Evolutionary conservation across 352 stramenopile genomes (phyloP).

Genomic region (Globisporangium splendens): DNA sequence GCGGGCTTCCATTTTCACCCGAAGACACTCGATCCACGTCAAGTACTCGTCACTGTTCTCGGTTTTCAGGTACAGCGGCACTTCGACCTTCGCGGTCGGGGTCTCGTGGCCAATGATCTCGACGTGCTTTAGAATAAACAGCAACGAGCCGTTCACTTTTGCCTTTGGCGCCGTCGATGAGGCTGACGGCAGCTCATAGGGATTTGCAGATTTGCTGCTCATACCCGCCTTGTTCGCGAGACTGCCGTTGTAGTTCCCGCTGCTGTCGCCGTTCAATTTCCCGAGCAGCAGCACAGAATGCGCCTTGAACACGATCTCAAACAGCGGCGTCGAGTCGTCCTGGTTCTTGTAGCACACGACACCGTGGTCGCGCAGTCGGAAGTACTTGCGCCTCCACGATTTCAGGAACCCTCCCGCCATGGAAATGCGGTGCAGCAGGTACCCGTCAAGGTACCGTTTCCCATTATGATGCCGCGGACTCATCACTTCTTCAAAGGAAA

Average conservation of each 20-base stretch:
- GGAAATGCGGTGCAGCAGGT: constrained; percentile 50
- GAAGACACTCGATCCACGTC: constrained; percentile 50
- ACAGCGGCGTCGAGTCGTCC: constrained; percentile 43
- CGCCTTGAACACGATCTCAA: constrained; percentile 56
- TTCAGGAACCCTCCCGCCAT: constrained; percentile 64
- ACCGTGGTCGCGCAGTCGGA: constrained; percentile 60
- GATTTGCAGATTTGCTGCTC: neutral
- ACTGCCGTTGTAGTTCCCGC: too few relatives aligned
- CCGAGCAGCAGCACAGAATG: constrained; percentile 37
- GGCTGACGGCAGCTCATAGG: neutral
- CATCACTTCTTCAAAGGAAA: constrained; percentile 45
- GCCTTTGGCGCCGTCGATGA: constrained; percentile 6
- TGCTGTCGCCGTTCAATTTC: constrained; percentile 11
- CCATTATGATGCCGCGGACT: constrained; percentile 54
- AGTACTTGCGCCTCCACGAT: constrained; percentile 69
- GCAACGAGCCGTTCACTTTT: constrained; percentile 22
- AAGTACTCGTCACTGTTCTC: constrained; percentile 37
- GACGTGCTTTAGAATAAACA: constrained; percentile 46
- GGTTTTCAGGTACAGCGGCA: constrained; percentile 47
- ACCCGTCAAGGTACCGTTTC: constrained; percentile 50
- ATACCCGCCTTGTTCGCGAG: too few relatives aligned
- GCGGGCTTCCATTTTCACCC: constrained; percentile 45
- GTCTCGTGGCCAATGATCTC: constrained; percentile 37
- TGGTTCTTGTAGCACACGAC: constrained; percentile 58
- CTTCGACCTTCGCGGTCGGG: constrained; percentile 33